Evolutionary conservation across 176 grass and related monocot species (phyloP).

Genomic region (Zizania latifolia): DNA sequence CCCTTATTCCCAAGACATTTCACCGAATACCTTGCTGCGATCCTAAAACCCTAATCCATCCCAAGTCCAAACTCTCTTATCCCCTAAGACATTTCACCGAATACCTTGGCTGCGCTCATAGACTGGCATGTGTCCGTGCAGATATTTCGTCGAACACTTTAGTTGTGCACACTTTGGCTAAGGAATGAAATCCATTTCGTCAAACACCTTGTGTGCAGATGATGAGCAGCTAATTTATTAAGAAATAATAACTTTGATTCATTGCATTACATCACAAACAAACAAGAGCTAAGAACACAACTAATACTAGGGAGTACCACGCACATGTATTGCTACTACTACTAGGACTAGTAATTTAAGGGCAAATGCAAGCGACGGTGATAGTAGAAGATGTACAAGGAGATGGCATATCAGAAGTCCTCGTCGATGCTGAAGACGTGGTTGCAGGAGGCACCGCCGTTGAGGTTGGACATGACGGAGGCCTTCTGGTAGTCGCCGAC

Average conservation of each 20-base stretch:
- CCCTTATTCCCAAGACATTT: no score
- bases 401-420: background rate
- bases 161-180: background rate
- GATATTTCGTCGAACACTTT: slow-evolving; percentile 1
- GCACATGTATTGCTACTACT: slow-evolving; percentile 27
- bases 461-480: slow-evolving; percentile 33
- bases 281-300: background rate
- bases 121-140: background rate
- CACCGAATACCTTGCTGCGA: no score
- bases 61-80: background rate
- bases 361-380: background rate
- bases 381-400: no score
- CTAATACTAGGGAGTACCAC: background rate
- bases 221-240: background rate
- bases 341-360: no score
- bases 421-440: background rate
- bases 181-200: background rate
- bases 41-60: slow-evolving; percentile 17
- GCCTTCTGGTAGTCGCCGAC: slow-evolving; percentile 71
- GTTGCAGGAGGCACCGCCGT: background rate
- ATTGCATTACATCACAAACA: slow-evolving; percentile 16
- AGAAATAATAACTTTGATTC: background rate
- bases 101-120: background rate
- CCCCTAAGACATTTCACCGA: background rate
- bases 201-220: background rate